Conservation (phyloP, 1,139 yeast species). For the Sugiyamaella grinbergsii region DNA sequence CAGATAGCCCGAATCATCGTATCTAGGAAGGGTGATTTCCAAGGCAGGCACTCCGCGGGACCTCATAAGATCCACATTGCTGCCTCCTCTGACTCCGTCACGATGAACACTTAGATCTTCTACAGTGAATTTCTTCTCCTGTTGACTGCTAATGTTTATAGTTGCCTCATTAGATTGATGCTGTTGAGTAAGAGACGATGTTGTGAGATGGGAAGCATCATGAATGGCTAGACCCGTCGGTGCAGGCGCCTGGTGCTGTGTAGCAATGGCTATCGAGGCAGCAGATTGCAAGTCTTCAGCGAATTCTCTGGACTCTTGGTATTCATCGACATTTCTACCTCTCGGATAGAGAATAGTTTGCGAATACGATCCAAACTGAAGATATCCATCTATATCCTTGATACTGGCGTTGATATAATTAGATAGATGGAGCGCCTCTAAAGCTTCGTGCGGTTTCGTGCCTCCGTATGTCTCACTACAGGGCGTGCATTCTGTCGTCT, state of each 20-base stretch:
- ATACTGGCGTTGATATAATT: conserved; percentile 53
- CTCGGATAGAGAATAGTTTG: conserved; percentile 80
- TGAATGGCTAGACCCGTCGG: conserved; percentile 2
- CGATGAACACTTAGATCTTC: conserved; percentile 61
- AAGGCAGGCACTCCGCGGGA: conserved; percentile 53
- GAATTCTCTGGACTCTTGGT: conserved; percentile 15
- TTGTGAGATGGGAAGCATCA: conserved; percentile 1
- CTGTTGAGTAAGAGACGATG: neutral
- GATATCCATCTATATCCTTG: conserved; percentile 57
- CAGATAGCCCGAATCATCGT: conserved; percentile 81
- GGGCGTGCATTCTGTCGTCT: conserved; percentile 54
- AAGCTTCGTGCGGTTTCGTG: conserved; percentile 71
- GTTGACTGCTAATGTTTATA: neutral
- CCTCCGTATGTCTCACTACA: conserved; percentile 71
- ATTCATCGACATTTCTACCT: conserved; percentile 6
- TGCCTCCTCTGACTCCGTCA: conserved; percentile 67
- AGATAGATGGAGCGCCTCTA: conserved; percentile 68
- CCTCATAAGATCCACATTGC: conserved; percentile 74
- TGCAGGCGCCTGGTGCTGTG: neutral
- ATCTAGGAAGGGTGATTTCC: conserved; percentile 60
- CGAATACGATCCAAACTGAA: conserved; percentile 83
- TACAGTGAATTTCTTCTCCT: neutral
- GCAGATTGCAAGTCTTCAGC: conserved; percentile 47
- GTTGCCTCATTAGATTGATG: neutral
- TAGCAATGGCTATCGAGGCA: conserved; percentile 55